Evolutionary conservation across 1,284 basidiomycete genomes (phyloP), one percentile per base, ranked within the genome.

Genomic region (Ceratobasidium theobromae): DNA sequence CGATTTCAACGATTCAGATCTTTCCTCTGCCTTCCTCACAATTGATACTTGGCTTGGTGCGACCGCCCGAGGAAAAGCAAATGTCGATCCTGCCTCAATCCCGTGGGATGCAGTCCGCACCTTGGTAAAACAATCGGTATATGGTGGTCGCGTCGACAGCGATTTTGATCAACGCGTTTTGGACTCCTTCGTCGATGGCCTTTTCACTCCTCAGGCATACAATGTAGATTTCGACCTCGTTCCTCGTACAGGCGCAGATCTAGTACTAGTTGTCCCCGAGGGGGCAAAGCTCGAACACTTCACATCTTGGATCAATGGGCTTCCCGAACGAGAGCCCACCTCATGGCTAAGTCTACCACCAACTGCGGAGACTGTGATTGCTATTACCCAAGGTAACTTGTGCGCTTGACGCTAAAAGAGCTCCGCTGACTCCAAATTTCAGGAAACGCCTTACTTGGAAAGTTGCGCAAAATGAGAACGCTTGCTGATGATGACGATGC

Each of bases 1-100:
- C 77, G 95, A 98, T 76, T 98, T 98, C 83, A 98, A 98, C 76
- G 94, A 98, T 75, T 96, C 95, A 3, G 95, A 98, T 74, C 90
- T 96, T 83, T 85, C 88, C n/a, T 90, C 95, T 11, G 94, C 95
- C 0, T 89, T 93, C 75, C 84, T 84, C 52, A 95, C 92, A 11
- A 96, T 98, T 74, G 94, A 97, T 73, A 81, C 86, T 1, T 98
- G 95, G 93, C 81, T 97, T 62, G 83, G 81, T 64, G 77, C 83
- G 0, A 81, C 90, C 53, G 88, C 94, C 1, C 92, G 93, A 73
- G 94, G 94, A 23, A 84, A 88, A 69, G 84, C 94, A 0, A 97
- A 98, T 73, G 84, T 98, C 60, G 90, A 97, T 73, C 95, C 95
- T 1, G 88, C 85, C 0, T 81, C 83, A 4, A 94, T 98, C 65